Base-by-base conservation (phyloP, 2,329 filamentous ascomycete genomes). In the Westerdykella ornata region DNA sequence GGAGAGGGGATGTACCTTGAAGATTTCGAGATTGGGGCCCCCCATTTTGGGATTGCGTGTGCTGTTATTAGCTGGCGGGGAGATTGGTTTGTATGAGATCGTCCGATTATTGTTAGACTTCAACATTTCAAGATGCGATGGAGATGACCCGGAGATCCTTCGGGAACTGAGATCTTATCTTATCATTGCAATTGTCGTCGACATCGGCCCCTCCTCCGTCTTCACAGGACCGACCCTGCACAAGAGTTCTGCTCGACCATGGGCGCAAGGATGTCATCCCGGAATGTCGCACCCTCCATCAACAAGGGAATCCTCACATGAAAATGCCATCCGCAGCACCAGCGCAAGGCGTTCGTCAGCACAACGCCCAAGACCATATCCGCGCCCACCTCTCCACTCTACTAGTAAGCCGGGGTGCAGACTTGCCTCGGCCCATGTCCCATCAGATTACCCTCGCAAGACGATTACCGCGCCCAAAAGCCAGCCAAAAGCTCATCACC, bases 11-110 rank as follows among this genome's bases (percentile, higher is more conserved):
- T 29, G 43, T 71, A 92, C 90, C 73, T 96, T 97, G 77, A 94
- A 89, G 51, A 96, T 81, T 73, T 97, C 90, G 44, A 97, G 78
- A 67, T 95, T 96, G 19, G 89, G 78, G 39, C 89, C 88, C 39
- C 80, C 86, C 81, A 95, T 76, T 53, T 60, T 74, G 64, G 63
- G 60, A 42, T 28, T 35, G 40, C 33, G 42, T 34, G 42, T 57
- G 38, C n/a, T n/a, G n/a, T n/a, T 62, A 70, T 68, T 52, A 42
- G 30, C 20, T 33, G 12, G 32, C 18, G 22, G 36, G 35, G 16
- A 28, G 28, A 38, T 44, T 31, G 47, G 35, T 35, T 38, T 42
- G 46, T 33, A 13, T 47, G 40, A 19, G 9, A 34, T 39, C 28
- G 38, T 19, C 35, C 13, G 26, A n/a, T 29, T 20, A 41, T 19